Evolutionary conservation across 2,329 filamentous ascomycete species (phyloP), one percentile per base, ranked within the genome.

Genomic region (Pseudogymnoascus sp.): DNA sequence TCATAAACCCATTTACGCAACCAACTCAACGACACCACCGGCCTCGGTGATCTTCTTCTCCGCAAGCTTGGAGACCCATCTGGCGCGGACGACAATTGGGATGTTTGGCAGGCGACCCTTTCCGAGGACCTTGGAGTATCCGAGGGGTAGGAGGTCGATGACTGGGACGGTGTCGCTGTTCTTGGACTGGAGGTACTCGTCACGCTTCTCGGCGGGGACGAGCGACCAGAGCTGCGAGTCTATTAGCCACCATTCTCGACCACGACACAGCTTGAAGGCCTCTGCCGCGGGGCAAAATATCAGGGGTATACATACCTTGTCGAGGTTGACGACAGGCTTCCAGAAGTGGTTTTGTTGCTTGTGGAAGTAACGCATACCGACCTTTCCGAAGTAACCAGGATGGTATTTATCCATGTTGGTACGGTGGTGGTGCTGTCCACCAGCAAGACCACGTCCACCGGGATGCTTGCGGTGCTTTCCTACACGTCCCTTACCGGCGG

Each of bases 41-140:
- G 93, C 93, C 81, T 95, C 91, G 79, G 90, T 96, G 82, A 99
- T 97, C 90, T 99, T 99, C 84, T 91, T 85, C 89, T 99, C 95
- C 72, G 95, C 95, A 79, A 96, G 88, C 78, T 90, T 89, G 85
- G 88, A 92, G 81, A 99, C 90, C 84, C 92, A 98, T 78, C 95
- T 85, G 73, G 95, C 93, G 77, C 91, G 91, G 72, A 99, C 93
- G 75, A 99, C 91, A 75, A 99, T 81, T 72, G 95, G 95, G 75
- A 98, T 86, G 76, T 93, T 84, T 75, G 95, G 93, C 75, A 98
- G 84, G 77, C 93, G 89, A 81, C 95, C 95, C 88, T 99, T 99
- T 79, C 95, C 96, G 78, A 99, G 90, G 72, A 99, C 88, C 85
- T 99, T 99, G 77, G 92, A 90, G 88, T 98, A 99, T 74, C 96